phyloP scores from a whole-genome alignment of 108 stramenopile genomes.

The Cylindrotheca closterium region DNA sequence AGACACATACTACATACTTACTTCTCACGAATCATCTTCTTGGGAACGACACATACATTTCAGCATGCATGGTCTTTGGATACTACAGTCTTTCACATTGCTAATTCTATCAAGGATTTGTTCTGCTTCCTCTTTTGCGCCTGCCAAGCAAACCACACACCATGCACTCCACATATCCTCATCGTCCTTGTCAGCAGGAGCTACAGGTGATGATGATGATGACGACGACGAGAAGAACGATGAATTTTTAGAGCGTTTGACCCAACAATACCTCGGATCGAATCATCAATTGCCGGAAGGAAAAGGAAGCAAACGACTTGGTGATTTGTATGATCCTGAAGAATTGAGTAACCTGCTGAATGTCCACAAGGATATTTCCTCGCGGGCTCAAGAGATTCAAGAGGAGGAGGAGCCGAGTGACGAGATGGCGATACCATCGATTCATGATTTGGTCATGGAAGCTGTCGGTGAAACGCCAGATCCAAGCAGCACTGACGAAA shows the following conservation, averaged over 20 bases:
- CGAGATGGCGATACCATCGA: constrained; percentile 15
- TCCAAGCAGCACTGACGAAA: background rate
- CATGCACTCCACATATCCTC: no score
- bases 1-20: no score
- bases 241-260: background rate
- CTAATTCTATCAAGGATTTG: no score
- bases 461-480: constrained; percentile 36
- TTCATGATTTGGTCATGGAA: constrained; percentile 70
- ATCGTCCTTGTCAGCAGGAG: no score
- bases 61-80: no score
- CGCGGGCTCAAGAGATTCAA: constrained; percentile 8
- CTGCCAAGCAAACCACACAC: no score
- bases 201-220: no score
- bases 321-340: constrained; percentile 35
- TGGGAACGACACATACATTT: no score
- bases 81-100: no score
- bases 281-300: background rate
- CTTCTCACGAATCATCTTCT: no score
- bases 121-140: no score
- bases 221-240: no score
- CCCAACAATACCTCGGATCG: background rate
- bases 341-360: constrained; percentile 57
- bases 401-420: constrained; percentile 9
- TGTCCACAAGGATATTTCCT: constrained; percentile 48
- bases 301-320: background rate